Percentiles rank a stretch among this genome's conserved stretches.
These are phyloP conservation scores for Knoxia roxburghii DNA, from an alignment of 257 asterid species.

Conservation along the genomic window DNA sequence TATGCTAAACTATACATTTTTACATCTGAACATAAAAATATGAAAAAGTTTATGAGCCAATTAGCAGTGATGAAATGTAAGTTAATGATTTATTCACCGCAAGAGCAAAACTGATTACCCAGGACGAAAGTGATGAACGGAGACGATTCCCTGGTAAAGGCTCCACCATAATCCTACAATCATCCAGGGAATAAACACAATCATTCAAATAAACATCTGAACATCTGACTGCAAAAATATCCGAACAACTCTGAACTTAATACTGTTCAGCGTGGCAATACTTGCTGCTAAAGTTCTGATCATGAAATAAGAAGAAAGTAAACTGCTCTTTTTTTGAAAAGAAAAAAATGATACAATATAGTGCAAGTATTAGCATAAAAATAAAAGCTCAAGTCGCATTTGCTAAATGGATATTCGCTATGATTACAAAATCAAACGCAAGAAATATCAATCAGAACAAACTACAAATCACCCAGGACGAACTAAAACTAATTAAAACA, in stretches of 20 bases:
- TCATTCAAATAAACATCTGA: conserved; percentile 5
- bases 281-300: background rate
- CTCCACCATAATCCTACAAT: conserved; percentile 59
- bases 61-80: no score
- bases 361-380: background rate
- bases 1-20: background rate
- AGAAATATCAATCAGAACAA: background rate
- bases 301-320: background rate
- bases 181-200: conserved; percentile 20
- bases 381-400: background rate
- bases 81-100: background rate
- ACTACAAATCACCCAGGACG: background rate
- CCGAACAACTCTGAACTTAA: background rate
- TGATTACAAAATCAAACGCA: no score
- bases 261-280: background rate
- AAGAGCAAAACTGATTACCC: conserved; percentile 46
- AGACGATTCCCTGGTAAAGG: conserved; percentile 33
- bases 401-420: no score
- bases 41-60: no score
- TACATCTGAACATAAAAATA: background rate
- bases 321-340: no score
- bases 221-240: background rate
- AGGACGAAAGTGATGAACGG: conserved; percentile 76
- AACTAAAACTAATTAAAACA: background rate
- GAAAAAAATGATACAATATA: background rate